Percentiles rank a stretch among this genome's conserved stretches.
phyloP scores from a whole-genome alignment of 257 asterid genomes.

The Lantana camara region DNA sequence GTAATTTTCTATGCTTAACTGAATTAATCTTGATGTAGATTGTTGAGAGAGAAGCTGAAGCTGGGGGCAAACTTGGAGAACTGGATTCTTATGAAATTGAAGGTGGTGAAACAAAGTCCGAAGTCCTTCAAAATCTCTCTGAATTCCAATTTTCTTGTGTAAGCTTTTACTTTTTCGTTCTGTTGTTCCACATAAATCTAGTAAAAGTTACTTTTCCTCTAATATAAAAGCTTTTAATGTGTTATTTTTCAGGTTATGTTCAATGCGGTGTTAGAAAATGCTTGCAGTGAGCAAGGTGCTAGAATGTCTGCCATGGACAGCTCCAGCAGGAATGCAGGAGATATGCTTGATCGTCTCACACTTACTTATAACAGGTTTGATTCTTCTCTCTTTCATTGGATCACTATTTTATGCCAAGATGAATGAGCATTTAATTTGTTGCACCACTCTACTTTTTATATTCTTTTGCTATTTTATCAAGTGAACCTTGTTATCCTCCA shows the following conservation, averaged over 20 bases:
- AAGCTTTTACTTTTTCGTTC: conserved; percentile 28
- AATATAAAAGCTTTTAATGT: neutral
- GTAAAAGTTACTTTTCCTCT: neutral
- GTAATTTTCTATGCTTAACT: conserved; percentile 9
- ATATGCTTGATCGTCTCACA: conserved; percentile 98
- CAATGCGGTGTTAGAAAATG: conserved; percentile 92
- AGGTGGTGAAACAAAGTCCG: conserved; percentile 95
- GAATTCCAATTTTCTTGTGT: conserved; percentile 97
- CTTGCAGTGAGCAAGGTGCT: conserved; percentile 99
- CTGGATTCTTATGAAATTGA: conserved; percentile 88
- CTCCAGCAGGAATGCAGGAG: conserved; percentile 99
- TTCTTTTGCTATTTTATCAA: neutral
- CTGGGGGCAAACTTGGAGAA: conserved; percentile 92
- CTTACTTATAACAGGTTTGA: conserved; percentile 90
- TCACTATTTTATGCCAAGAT: no score
- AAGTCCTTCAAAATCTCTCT: conserved; percentile 91
- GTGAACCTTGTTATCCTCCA: neutral
- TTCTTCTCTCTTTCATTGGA: conserved; percentile 23
- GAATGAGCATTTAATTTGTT: no score
- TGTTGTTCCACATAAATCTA: no score
- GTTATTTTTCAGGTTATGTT: conserved; percentile 70
- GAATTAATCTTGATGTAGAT: conserved; percentile 39
- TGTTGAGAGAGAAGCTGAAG: conserved; percentile 91
- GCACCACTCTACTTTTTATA: no score
- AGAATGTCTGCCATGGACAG: conserved; percentile 99